A percentile compares a stretch with the other conserved stretches of the same genome.
Conservation (phyloP, 768 basidiomycete genomes). For the Suillus brevipes region DNA sequence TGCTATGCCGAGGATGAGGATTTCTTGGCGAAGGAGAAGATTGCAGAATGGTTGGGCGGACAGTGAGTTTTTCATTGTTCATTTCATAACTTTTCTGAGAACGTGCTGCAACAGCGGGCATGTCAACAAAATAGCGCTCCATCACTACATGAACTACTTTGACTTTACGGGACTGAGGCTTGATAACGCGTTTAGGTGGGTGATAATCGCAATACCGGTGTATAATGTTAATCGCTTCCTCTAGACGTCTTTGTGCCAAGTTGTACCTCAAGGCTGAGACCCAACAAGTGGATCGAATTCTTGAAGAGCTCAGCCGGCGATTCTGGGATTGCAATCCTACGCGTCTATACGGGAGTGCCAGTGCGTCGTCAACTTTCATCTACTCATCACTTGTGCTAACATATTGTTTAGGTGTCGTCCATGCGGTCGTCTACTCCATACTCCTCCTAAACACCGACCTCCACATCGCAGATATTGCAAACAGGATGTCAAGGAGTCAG, state of each 20-base stretch:
- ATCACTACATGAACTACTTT: constrained; percentile 83
- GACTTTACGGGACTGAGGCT: constrained; percentile 83
- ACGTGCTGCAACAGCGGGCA: constrained; percentile 50
- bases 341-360: constrained; percentile 78
- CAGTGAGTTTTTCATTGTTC: constrained; percentile 57
- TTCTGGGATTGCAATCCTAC: constrained; percentile 92
- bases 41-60: constrained; percentile 95
- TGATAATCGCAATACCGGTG: background rate
- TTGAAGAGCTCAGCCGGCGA: constrained; percentile 86
- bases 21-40: constrained; percentile 85
- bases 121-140: constrained; percentile 74
- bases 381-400: constrained; percentile 8
- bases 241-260: constrained; percentile 84
- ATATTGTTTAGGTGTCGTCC: constrained; percentile 72
- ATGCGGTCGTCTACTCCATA: constrained; percentile 90
- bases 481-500: constrained; percentile 88
- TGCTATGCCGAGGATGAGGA: constrained; percentile 87
- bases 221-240: background rate
- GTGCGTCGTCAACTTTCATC: constrained; percentile 52
- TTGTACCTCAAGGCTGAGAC: constrained; percentile 94
- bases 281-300: constrained; percentile 95
- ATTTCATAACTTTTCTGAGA: constrained; percentile 7
- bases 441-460: constrained; percentile 95
- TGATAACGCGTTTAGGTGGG: constrained; percentile 87
- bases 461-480: constrained; percentile 87